Conservation (phyloP, 208 protist genomes). For the Trypanosoma cruzi region DNA sequence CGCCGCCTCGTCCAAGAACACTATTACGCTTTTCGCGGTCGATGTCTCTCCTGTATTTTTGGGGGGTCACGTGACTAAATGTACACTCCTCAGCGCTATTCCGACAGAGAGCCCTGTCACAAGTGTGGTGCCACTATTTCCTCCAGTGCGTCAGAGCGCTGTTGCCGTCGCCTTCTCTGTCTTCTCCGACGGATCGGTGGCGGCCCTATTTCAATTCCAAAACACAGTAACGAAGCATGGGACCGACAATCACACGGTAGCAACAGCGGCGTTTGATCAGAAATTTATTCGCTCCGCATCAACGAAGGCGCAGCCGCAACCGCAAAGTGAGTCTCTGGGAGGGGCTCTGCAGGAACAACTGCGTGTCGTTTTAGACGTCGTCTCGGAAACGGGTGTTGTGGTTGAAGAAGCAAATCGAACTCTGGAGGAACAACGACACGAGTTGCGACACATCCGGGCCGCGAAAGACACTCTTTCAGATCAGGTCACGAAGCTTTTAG, state of each 20-base stretch:
- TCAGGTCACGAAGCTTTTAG: conserved; percentile 12
- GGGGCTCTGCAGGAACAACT: conserved; percentile 1
- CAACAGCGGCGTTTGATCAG: not conserved
- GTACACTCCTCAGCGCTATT: conserved; percentile 7
- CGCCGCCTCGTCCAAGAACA: conserved; percentile 4
- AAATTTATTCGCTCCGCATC: not conserved
- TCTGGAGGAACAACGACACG: conserved; percentile 2
- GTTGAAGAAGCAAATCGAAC: conserved; percentile 14
- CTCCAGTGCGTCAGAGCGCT: conserved; percentile 1
- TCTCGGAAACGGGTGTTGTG: not conserved
- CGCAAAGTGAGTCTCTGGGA: not conserved
- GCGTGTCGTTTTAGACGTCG: not conserved
- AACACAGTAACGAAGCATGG: not conserved
- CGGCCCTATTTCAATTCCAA: conserved; percentile 24
- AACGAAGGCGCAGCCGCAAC: not conserved
- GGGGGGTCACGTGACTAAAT: conserved; percentile 9
- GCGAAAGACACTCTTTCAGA: not conserved
- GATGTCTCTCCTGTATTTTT: conserved; percentile 9
- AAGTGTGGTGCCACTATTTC: conserved; percentile 8
- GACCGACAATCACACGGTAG: not conserved
- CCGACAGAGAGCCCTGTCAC: conserved; percentile 7
- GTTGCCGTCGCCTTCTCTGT: not conserved
- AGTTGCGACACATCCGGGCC: not conserved
- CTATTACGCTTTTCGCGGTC: conserved; percentile 1
- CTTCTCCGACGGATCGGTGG: conserved; percentile 15